Evolutionary conservation across 371 early-diverging fungal genomes (phyloP).

Genomic region (Mucor indicus): DNA sequence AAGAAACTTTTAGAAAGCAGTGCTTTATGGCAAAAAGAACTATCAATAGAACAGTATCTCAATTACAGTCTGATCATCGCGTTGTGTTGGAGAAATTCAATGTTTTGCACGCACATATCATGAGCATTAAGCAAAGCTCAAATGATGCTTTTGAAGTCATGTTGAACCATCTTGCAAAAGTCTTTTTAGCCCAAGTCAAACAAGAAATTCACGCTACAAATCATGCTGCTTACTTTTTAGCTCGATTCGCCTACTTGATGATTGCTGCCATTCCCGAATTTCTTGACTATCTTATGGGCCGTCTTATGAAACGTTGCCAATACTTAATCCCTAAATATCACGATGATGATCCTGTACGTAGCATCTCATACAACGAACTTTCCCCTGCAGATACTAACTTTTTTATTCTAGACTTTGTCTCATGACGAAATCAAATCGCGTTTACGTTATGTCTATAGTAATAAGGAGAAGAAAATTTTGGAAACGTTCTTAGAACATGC

Average conservation of each 20-base stretch:
- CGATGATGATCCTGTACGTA: slow-evolving; percentile 53
- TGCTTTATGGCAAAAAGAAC: slow-evolving; percentile 15
- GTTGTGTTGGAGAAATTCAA: slow-evolving; percentile 27
- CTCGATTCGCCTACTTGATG: slow-evolving; percentile 63
- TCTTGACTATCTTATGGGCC: slow-evolving; percentile 65
- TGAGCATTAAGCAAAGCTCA: slow-evolving; percentile 39
- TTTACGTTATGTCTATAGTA: slow-evolving; percentile 44
- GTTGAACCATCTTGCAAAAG: slow-evolving; percentile 68
- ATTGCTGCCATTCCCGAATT: slow-evolving; percentile 60
- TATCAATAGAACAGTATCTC: slow-evolving; percentile 23
- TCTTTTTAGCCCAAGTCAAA: slow-evolving; percentile 67
- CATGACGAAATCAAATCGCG: slow-evolving; percentile 34
- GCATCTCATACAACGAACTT: background rate
- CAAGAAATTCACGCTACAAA: slow-evolving; percentile 66
- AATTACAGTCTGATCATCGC: slow-evolving; percentile 22
- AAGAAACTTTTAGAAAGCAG: slow-evolving; percentile 23
- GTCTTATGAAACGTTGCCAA: slow-evolving; percentile 77
- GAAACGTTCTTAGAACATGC: slow-evolving; percentile 59
- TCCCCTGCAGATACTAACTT: background rate
- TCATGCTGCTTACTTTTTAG: slow-evolving; percentile 70
- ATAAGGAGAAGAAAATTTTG: slow-evolving; percentile 39
- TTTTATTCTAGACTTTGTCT: slow-evolving; percentile 23
- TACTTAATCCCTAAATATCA: slow-evolving; percentile 72
- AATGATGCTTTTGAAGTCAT: slow-evolving; percentile 52
- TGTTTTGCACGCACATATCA: slow-evolving; percentile 40